Base-by-base conservation (phyloP, 441 rosid species). In the Capsella rubella region DNA sequence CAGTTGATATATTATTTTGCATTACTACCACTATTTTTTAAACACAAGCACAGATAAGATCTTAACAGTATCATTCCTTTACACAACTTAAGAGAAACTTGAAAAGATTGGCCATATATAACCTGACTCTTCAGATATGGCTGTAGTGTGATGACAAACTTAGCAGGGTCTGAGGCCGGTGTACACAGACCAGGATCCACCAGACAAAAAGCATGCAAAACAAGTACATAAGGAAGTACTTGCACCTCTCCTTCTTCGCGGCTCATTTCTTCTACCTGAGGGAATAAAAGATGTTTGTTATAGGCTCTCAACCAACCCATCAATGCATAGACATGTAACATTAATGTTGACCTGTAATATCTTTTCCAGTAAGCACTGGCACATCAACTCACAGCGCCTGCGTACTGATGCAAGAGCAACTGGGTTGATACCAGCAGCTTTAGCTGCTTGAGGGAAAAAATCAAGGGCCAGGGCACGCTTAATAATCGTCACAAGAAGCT, bases 81-180 rank as follows among this genome's bases (percentile, higher is more conserved):
- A 65, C 42, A 47, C 54, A 72, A 78, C 47, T 47, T 46, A 39
- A 64, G 15, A 64, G 61, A 72, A 72, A 47, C 21, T 54, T 47
- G 32, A 73, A 21, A 61, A 39, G 15, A 55, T 32, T 47, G 43
- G 67, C 35, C 21, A 43, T 21, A 45, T 61, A 81, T 77, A 75
- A 93, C 99, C 98, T 90, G 97, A 80, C 83, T 93, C 87, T 93
- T 96, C 50, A 93, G 92, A 86, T 96, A 96, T 60, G 99, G 95
- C 81, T 90, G 97, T 67, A 93, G 83, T 65, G 98, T 96, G 84
- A 89, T 87, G 75, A 96, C 88, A 84, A 96, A 93, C 54, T 89
- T 97, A 64, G 97, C 86, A 77, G 98, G 97, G 79, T 93, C 89
- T 68, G 99, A 93, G 50, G 90, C 85, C 8, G 99, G 99, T 46